Conservation (phyloP, 176 grass and related monocot species). For the Puccinellia tenuiflora region DNA sequence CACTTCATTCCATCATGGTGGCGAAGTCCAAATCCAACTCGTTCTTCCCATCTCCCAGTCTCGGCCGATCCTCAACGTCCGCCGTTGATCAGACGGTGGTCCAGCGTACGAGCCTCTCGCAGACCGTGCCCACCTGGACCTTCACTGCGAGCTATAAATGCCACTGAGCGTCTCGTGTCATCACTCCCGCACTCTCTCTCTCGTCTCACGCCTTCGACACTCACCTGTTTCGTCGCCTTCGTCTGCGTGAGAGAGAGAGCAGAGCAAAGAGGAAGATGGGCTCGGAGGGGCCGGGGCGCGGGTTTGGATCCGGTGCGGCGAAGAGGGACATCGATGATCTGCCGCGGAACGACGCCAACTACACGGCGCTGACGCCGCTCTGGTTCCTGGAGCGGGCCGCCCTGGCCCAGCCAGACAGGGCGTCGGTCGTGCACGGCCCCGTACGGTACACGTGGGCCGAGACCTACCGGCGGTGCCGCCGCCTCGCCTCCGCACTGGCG, state of each 20-base stretch:
- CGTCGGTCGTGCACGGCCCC: slow-evolving; percentile 65
- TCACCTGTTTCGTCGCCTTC: background rate
- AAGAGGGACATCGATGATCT: slow-evolving; percentile 90
- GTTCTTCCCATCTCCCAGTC: background rate
- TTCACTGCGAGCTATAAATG: slow-evolving; percentile 16
- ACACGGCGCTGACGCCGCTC: slow-evolving; percentile 84
- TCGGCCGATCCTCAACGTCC: background rate
- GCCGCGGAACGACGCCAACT: slow-evolving; percentile 80
- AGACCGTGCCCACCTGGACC: background rate
- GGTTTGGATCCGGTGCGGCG: background rate
- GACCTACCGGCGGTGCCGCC: slow-evolving; percentile 84
- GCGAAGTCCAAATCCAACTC: slow-evolving; percentile 28
- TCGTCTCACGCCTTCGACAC: background rate
- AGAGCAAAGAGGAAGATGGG: slow-evolving; percentile 21
- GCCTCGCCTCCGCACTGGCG: slow-evolving; percentile 73
- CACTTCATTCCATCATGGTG: background rate
- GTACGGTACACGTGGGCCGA: slow-evolving; percentile 73
- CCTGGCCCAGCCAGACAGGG: slow-evolving; percentile 66
- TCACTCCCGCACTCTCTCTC: background rate
- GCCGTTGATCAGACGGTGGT: background rate
- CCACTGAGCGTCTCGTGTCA: background rate
- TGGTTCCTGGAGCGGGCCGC: slow-evolving; percentile 95
- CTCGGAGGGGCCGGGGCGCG: background rate
- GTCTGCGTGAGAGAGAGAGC: background rate
- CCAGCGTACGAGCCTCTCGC: background rate